Evolutionary conservation across 441 rosid genomes (phyloP).

Genomic region (Manihot esculenta): DNA sequence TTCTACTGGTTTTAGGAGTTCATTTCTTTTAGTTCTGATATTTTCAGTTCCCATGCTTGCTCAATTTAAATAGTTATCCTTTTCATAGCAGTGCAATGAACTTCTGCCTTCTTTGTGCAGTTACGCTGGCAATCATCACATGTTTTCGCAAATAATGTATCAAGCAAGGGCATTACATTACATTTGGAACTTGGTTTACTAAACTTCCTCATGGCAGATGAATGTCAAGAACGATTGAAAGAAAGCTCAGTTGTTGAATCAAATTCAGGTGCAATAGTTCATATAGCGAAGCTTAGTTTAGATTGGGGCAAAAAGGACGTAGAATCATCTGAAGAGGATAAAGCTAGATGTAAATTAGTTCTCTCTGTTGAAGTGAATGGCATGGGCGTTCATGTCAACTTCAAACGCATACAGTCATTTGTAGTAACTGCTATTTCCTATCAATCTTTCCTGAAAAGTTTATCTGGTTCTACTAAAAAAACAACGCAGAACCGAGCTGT

Average conservation of each 20-base stretch:
- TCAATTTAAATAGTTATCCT: constrained; percentile 4
- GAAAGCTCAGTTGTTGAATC: constrained; percentile 87
- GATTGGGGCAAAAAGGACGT: constrained; percentile 87
- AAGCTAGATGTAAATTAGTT: constrained; percentile 61
- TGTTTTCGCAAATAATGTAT: constrained; percentile 87
- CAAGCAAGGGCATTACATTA: constrained; percentile 66
- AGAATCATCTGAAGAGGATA: constrained; percentile 63
- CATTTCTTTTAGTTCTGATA: not conserved
- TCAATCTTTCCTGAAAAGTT: constrained; percentile 64
- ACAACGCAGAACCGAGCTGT: constrained; percentile 46
- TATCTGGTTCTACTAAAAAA: constrained; percentile 61
- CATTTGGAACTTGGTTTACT: constrained; percentile 98
- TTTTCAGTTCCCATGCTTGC: constrained; percentile 7
- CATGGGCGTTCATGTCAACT: constrained; percentile 69
- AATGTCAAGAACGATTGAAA: constrained; percentile 83
- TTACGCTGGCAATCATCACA: constrained; percentile 96
- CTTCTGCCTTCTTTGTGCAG: constrained; percentile 44
- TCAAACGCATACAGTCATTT: constrained; percentile 80
- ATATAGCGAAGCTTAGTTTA: constrained; percentile 85
- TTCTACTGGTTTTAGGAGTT: not conserved
- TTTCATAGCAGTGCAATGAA: not conserved
- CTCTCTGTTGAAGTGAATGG: constrained; percentile 90
- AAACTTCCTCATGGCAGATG: constrained; percentile 92
- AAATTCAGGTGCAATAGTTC: constrained; percentile 86
- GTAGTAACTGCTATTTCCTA: constrained; percentile 71